Percentiles rank a stretch among this genome's conserved stretches.
phyloP scores from a whole-genome alignment of 1,284 basidiomycete species.

The Caloboletus inedulis region DNA sequence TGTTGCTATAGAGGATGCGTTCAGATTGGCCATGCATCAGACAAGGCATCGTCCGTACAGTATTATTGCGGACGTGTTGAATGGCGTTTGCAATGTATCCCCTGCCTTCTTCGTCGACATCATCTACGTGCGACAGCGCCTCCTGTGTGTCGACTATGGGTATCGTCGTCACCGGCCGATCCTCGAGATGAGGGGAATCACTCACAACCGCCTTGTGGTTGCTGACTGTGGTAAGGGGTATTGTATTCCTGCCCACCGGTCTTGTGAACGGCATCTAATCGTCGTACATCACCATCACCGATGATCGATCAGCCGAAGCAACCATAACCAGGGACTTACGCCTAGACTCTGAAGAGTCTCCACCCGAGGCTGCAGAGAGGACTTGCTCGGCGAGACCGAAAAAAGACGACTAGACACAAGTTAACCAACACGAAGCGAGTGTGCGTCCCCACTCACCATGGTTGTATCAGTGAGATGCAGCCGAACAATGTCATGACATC shows the following conservation, averaged over 20 bases:
- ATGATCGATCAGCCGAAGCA: constrained; percentile 11
- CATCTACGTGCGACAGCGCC: constrained; percentile 43
- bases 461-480: constrained; percentile 7
- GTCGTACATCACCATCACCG: constrained; percentile 2
- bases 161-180: constrained; percentile 1
- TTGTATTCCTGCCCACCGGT: constrained; percentile 65
- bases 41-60: constrained; percentile 7
- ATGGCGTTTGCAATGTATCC: constrained; percentile 23
- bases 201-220: constrained; percentile 34
- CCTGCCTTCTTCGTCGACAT: constrained; percentile 5
- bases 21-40: constrained; percentile 1
- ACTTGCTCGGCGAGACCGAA: constrained; percentile 65
- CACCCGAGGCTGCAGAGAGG: constrained; percentile 39
- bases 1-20: constrained; percentile 8
- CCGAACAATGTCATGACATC: constrained; percentile 13
- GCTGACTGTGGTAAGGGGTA: constrained; percentile 41
- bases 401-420: constrained; percentile 50
- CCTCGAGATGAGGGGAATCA: neutral
- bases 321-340: constrained; percentile 14
- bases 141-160: constrained; percentile 58
- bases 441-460: constrained; percentile 29
- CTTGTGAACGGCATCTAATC: constrained; percentile 33
- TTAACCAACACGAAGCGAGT: neutral
- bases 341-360: constrained; percentile 35
- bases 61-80: constrained; percentile 25